These are phyloP conservation scores for Tulasnella sp. DNA, from an alignment of 768 basidiomycete genomes.

Conservation along the genomic window DNA sequence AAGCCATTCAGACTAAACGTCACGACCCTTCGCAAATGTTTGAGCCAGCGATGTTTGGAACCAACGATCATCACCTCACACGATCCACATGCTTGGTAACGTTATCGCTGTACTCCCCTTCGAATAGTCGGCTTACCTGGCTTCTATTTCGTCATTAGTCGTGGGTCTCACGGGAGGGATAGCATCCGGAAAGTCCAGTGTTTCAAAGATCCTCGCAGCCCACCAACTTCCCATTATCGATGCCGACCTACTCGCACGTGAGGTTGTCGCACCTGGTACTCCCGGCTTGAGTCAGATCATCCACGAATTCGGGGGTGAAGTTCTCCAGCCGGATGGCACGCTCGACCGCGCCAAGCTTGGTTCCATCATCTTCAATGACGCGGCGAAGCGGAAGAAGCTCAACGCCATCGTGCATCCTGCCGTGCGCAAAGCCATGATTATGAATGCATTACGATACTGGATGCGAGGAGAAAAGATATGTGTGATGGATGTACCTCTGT, in stretches of 20 bases:
- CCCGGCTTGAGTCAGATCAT: conserved; percentile 58
- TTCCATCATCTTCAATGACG: conserved; percentile 72
- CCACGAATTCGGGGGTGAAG: conserved; percentile 53
- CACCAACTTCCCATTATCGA: conserved; percentile 78
- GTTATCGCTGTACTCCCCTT: not conserved
- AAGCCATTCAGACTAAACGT: not conserved
- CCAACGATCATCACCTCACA: not conserved
- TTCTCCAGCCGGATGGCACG: conserved; percentile 57
- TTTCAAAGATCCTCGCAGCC: conserved; percentile 57
- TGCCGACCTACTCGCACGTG: conserved; percentile 94
- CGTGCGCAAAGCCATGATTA: conserved; percentile 68
- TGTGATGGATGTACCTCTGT: conserved; percentile 81
- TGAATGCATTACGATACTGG: conserved; percentile 61
- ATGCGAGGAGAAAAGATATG: conserved; percentile 65
- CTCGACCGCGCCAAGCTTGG: conserved; percentile 81
- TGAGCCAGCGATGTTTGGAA: too few relatives aligned
- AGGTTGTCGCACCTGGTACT: conserved; percentile 85
- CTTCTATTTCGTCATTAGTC: conserved; percentile 37
- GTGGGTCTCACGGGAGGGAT: conserved; percentile 95
- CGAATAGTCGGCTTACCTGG: not conserved
- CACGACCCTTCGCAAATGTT: not conserved
- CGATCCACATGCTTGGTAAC: conserved; percentile 5
- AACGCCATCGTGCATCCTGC: conserved; percentile 88
- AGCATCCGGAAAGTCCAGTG: conserved; percentile 92
- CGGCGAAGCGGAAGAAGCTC: conserved; percentile 53